Percentiles rank a stretch among this genome's conserved stretches.
phyloP scores from a whole-genome alignment of 2,329 filamentous ascomycete species.

The Aspergillus sojae region DNA sequence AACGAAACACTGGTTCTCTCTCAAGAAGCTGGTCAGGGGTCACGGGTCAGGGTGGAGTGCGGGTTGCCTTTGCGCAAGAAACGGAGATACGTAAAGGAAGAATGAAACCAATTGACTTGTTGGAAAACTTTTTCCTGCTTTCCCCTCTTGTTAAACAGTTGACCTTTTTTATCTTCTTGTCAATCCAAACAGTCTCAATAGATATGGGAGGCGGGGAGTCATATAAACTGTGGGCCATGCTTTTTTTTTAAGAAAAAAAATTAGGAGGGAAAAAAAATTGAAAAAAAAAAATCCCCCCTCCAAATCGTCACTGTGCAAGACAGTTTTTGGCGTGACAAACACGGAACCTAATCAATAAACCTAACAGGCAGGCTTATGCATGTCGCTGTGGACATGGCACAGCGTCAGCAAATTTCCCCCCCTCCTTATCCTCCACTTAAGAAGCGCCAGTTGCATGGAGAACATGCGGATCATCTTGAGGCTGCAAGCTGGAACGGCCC shows the following conservation, averaged over 20 bases:
- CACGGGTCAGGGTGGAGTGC: constrained; percentile 10
- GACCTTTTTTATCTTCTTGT: constrained; percentile 7
- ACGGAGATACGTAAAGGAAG: neutral
- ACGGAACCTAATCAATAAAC: constrained; percentile 42
- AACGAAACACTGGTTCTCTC: neutral
- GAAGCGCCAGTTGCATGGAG: constrained; percentile 32
- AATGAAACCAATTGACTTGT: constrained; percentile 10
- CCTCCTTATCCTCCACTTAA: constrained; percentile 37
- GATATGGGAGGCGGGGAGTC: constrained; percentile 41
- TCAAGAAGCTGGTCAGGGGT: neutral
- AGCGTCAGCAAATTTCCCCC: constrained; percentile 38
- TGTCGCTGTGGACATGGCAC: constrained; percentile 35
- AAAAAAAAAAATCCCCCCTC: constrained; percentile 9
- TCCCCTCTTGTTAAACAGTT: neutral
- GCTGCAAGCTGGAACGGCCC: constrained; percentile 51
- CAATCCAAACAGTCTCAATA: constrained; percentile 19
- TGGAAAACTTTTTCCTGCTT: neutral
- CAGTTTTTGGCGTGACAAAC: constrained; percentile 32
- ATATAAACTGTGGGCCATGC: constrained; percentile 42
- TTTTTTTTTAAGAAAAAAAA: constrained; percentile 17
- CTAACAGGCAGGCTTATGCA: constrained; percentile 44
- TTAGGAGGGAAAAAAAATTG: constrained; percentile 7
- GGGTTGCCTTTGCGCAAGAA: constrained; percentile 16
- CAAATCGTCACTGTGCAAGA: constrained; percentile 23
- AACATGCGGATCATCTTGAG: constrained; percentile 47